Evolutionary conservation across 2,329 filamentous ascomycete species (phyloP).

Genomic region (Aspergillus novoparasiticus): DNA sequence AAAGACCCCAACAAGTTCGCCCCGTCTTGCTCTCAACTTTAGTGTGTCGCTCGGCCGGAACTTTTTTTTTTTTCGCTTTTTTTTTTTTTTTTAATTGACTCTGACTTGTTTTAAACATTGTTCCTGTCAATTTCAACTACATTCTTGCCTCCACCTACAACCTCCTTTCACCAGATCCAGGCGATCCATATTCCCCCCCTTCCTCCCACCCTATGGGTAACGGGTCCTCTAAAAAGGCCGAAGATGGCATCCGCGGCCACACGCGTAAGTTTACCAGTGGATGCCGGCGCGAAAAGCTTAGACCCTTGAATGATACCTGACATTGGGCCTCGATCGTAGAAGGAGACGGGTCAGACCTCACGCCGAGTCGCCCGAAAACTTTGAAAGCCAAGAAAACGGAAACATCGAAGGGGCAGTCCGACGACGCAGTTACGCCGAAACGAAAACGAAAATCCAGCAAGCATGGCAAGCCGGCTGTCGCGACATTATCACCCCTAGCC

Average conservation of each 20-base stretch:
- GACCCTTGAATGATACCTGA: neutral
- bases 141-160: neutral
- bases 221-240: neutral
- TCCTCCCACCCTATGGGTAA: neutral
- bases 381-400: neutral
- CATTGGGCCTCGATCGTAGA: neutral
- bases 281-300: neutral
- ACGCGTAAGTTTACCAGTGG: neutral
- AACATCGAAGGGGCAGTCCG: neutral
- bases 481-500: conserved; percentile 1
- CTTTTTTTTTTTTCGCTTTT: neutral
- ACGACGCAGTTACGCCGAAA: neutral
- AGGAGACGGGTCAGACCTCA: neutral
- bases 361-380: neutral
- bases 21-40: neutral
- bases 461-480: neutral
- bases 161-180: neutral
- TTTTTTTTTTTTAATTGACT: neutral
- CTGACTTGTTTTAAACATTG: neutral
- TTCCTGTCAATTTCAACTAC: neutral
- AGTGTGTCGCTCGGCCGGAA: neutral
- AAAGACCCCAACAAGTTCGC: neutral
- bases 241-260: neutral
- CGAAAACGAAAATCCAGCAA: conserved; percentile 6
- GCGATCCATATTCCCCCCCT: neutral